Percentiles rank a stretch among this genome's conserved stretches.
Conservation (phyloP, 164 flowering plant species). For the Echeveria elegans region DNA sequence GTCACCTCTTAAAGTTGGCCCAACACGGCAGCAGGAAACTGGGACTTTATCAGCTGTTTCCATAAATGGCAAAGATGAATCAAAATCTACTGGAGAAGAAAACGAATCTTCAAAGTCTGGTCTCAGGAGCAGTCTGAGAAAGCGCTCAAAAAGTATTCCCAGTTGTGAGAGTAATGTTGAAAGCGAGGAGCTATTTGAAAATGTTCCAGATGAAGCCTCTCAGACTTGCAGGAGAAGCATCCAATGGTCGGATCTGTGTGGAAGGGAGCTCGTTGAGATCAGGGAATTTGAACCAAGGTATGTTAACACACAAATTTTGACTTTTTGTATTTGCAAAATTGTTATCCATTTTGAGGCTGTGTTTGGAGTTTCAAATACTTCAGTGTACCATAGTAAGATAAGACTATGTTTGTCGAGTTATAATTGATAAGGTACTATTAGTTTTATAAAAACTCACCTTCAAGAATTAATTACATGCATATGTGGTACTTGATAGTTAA, state of each 20-base stretch:
- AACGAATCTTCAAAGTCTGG: constrained; percentile 18
- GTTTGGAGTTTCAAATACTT: not conserved
- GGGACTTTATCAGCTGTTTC: constrained; percentile 25
- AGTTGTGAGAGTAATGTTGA: constrained; percentile 18
- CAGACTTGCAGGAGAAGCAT: constrained; percentile 52
- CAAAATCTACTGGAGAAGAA: constrained; percentile 21
- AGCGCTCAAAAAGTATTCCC: constrained; percentile 23
- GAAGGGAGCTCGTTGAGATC: constrained; percentile 73
- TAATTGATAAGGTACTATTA: not conserved
- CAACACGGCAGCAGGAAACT: constrained; percentile 44
- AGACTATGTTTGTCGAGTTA: not conserved
- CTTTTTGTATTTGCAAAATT: not conserved
- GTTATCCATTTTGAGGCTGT: not conserved
- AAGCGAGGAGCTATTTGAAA: constrained; percentile 19
- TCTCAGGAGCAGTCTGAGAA: constrained; percentile 73
- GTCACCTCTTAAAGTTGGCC: constrained; percentile 55
- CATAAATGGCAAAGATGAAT: constrained; percentile 23
- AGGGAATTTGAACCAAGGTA: constrained; percentile 92
- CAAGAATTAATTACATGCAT: not conserved
- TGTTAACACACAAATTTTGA: not conserved
- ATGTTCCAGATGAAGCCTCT: constrained; percentile 15
- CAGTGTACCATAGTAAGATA: not conserved
- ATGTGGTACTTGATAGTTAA: not conserved
- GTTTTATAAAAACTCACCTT: not conserved
- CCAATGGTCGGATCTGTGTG: constrained; percentile 82